A percentile compares a stretch with the other conserved stretches of the same genome.
phyloP scores from a whole-genome alignment of 805 yeast genomes.

The Candida adriatica region DNA sequence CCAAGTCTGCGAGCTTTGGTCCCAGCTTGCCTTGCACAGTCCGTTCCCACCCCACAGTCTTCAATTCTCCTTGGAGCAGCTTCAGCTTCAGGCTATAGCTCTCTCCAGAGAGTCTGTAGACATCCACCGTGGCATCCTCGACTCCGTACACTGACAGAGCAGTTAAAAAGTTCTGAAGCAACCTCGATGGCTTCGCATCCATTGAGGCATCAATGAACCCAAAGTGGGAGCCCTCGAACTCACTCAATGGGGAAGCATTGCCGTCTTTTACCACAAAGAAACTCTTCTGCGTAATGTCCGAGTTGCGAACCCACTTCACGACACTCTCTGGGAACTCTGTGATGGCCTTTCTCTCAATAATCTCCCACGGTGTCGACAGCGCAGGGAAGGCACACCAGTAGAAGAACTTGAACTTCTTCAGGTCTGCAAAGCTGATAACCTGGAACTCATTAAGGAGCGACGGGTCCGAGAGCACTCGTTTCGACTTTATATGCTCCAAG shows the following conservation, averaged over 20 bases:
- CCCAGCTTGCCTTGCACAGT: constrained; percentile 64
- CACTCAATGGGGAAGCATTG: constrained; percentile 10
- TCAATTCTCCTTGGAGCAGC: constrained; percentile 18
- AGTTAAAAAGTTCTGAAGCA: constrained; percentile 52
- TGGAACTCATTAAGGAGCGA: constrained; percentile 35
- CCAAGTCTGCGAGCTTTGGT: constrained; percentile 80
- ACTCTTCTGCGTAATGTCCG: constrained; percentile 19
- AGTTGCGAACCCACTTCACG: constrained; percentile 9
- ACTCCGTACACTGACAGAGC: constrained; percentile 33
- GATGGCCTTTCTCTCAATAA: constrained; percentile 3
- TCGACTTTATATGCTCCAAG: constrained; percentile 25
- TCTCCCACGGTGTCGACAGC: constrained; percentile 45
- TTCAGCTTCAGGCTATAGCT: constrained; percentile 25
- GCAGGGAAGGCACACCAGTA: constrained; percentile 89
- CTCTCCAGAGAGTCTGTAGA: constrained; percentile 30
- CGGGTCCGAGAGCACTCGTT: constrained; percentile 33
- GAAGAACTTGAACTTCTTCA: constrained; percentile 79
- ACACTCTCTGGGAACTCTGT: constrained; percentile 10
- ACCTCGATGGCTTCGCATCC: constrained; percentile 39
- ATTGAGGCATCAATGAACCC: constrained; percentile 36
- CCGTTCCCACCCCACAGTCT: constrained; percentile 86
- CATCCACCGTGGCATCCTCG: constrained; percentile 29
- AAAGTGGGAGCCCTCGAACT: constrained; percentile 19
- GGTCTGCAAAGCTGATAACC: constrained; percentile 72
- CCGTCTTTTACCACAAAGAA: constrained; percentile 23